phyloP scores from a whole-genome alignment of 805 yeast genomes.

The Lipomyces spencermartinsiae region DNA sequence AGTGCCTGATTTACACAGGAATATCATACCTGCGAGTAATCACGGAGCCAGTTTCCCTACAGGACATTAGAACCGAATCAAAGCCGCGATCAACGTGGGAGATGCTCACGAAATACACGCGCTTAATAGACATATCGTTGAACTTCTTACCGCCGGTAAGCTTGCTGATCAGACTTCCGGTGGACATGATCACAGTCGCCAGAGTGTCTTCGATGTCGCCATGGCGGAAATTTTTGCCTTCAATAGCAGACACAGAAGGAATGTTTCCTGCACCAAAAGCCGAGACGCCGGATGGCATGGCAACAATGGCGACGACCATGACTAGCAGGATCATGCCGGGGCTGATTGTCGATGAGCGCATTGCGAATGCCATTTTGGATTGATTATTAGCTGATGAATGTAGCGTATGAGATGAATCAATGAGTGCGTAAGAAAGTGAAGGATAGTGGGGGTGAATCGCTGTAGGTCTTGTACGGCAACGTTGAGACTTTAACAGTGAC shows the following conservation, averaged over 20 bases:
- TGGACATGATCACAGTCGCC: constrained; percentile 36
- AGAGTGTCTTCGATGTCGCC: constrained; percentile 42
- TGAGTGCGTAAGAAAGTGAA: too few relatives aligned
- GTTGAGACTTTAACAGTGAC: too few relatives aligned
- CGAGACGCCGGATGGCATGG: constrained; percentile 6
- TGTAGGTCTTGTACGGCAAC: too few relatives aligned
- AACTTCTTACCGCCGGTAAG: constrained; percentile 40
- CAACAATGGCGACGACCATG: not conserved
- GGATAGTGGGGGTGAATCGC: too few relatives aligned
- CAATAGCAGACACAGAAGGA: constrained; percentile 39
- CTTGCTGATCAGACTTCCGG: constrained; percentile 31
- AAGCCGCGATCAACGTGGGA: not conserved
- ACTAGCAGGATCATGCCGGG: not conserved
- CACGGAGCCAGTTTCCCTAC: constrained; percentile 41
- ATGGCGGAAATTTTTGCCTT: constrained; percentile 41
- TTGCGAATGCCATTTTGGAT: not conserved
- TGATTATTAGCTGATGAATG: not conserved
- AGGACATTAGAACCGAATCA: not conserved
- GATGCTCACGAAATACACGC: constrained; percentile 37
- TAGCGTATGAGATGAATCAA: too few relatives aligned
- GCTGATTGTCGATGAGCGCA: not conserved
- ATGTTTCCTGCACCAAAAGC: constrained; percentile 43
- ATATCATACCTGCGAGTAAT: constrained; percentile 37
- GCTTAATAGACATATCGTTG: constrained; percentile 37
- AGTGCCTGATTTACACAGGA: not conserved